Percentiles rank a stretch among this genome's conserved stretches.
phyloP scores from a whole-genome alignment of 2,329 filamentous ascomycete species.

The Hymenoscyphus repandus region DNA sequence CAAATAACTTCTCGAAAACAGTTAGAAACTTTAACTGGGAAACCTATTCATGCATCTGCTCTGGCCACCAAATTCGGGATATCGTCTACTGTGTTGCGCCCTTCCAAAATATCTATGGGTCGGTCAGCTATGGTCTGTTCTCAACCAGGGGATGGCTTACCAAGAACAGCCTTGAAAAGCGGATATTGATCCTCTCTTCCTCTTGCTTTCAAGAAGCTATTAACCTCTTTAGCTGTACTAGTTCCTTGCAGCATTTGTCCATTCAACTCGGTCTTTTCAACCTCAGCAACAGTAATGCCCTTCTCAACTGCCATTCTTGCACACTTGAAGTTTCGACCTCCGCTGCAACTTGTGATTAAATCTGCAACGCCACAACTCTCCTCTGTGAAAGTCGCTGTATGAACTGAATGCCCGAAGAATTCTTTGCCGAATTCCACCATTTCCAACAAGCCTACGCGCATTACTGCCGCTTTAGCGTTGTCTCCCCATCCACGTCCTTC shows the following conservation, averaged over 20 bases:
- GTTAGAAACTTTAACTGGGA: neutral
- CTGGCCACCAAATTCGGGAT: slow-evolving; percentile 58
- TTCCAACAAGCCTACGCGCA: slow-evolving; percentile 92
- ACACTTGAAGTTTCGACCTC: slow-evolving; percentile 90
- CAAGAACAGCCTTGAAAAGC: slow-evolving; percentile 81
- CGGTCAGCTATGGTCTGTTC: slow-evolving; percentile 9
- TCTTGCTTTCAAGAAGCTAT: slow-evolving; percentile 76
- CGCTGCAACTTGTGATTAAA: slow-evolving; percentile 87
- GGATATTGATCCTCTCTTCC: slow-evolving; percentile 81
- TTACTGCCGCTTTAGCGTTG: slow-evolving; percentile 97
- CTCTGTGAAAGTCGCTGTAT: slow-evolving; percentile 87
- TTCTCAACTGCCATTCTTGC: slow-evolving; percentile 82
- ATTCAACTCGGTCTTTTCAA: slow-evolving; percentile 86
- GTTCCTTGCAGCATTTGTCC: slow-evolving; percentile 97
- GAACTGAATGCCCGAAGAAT: slow-evolving; percentile 82
- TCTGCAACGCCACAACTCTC: slow-evolving; percentile 94
- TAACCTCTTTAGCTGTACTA: slow-evolving; percentile 84
- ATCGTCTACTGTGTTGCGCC: slow-evolving; percentile 70
- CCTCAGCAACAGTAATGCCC: slow-evolving; percentile 74
- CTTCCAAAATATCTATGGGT: slow-evolving; percentile 63
- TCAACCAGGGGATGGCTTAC: slow-evolving; percentile 18
- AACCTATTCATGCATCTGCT: slow-evolving; percentile 8
- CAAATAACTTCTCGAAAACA: neutral
- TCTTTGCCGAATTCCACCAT: slow-evolving; percentile 94
- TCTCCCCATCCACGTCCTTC: slow-evolving; percentile 96